Evolutionary conservation across 495 filamentous ascomycete genomes (phyloP), one percentile per base, ranked within the genome.

Genomic region (Monascus purpureus): DNA sequence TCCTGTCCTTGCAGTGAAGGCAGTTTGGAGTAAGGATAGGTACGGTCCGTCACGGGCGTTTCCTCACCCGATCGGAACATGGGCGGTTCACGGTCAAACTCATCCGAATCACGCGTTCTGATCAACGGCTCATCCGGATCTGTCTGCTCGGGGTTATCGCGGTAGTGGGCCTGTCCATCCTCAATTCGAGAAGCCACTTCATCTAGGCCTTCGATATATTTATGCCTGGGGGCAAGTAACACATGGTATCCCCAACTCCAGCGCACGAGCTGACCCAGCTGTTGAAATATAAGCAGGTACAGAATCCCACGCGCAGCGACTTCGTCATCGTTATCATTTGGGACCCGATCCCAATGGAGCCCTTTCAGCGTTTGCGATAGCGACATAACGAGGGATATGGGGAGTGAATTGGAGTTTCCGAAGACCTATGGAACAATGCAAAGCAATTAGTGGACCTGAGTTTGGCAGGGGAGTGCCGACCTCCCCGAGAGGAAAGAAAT

Each of bases 231-330:
- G 11, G 85, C 86, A 6, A 97, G 65, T 11, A 97, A 61, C 25
- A 96, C 73, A 45, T 93, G 83, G 46, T 92, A 95, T 6, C 90
- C 90, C 92, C 92, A 97, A 41, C 82, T 95, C 90, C 90, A 97
- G 33, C 90, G 69, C 29, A 97, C 77, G 13, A 95, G 65, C 53
- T 97, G 90, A 14, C 90, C 90, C 12, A 97, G 72, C 50, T 97
- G 90, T 59, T 96, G 90, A 57, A 97, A 97, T 42, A 97, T 93
- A 33, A 97, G 64, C 8, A 97, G 67, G 45, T 97, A 97, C 2
- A 97, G 62, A 36, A 97, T 96, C 31, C 90, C 90, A 15, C 90
- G 73, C 1, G 90, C 87, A 6, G 75, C 86, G 11, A 97, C 90
- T 56, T 95, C 84, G 35, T 88, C 80, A 42, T 95, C 87, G 43